Percentiles rank a stretch among this genome's conserved stretches.
These are phyloP conservation scores for Histomonas meleagridis DNA, from an alignment of 208 protist genomes.

Conservation along the genomic window DNA sequence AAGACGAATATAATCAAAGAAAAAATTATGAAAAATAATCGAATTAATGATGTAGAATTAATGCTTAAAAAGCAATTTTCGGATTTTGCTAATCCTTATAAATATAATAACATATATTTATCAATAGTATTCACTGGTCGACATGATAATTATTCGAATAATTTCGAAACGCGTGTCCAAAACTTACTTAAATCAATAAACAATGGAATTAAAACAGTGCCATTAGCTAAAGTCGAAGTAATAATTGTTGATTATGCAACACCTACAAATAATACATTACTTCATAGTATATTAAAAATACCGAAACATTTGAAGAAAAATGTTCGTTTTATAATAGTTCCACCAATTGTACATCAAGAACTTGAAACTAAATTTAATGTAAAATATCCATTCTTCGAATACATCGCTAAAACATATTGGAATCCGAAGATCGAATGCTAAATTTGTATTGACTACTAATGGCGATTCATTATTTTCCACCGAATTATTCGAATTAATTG, in stretches of 20 bases:
- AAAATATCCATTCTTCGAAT: background rate
- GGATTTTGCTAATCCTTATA: background rate
- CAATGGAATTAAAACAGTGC: background rate
- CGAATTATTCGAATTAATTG: background rate
- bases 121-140: background rate
- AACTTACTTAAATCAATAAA: background rate
- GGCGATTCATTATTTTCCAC: background rate
- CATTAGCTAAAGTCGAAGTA: background rate
- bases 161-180: background rate
- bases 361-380: background rate
- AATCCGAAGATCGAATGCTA: background rate
- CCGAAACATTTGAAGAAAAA: background rate
- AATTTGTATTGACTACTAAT: background rate
- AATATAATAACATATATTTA: background rate
- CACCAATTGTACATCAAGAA: background rate
- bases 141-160: background rate
- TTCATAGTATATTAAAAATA: background rate
- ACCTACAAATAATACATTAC: background rate
- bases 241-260: slow-evolving; percentile 27
- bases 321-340: background rate
- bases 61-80: background rate
- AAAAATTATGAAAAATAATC: background rate
- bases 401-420: slow-evolving; percentile 28
- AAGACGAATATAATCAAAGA: no score
- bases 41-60: background rate